These are phyloP conservation scores for Leucaena leucocephala DNA, from an alignment of 306 rosid genomes.

Conservation along the genomic window DNA sequence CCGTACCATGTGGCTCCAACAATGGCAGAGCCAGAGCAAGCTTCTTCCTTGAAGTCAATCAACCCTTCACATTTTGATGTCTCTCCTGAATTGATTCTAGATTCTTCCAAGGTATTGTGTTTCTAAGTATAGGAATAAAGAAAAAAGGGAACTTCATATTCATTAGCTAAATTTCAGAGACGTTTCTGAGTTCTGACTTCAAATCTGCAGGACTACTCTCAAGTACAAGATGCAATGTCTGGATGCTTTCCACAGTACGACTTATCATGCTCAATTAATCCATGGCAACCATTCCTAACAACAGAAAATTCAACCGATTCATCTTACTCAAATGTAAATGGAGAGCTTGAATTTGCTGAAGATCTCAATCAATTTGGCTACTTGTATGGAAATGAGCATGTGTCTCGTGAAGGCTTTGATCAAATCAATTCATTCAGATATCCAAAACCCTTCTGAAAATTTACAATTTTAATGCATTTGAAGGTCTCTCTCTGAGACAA, in stretches of 20 bases:
- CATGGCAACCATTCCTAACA: conserved; percentile 56
- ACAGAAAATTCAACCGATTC: conserved; percentile 59
- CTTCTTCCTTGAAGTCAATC: conserved; percentile 44
- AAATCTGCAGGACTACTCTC: conserved; percentile 67
- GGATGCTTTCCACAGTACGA: conserved; percentile 46
- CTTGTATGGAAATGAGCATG: conserved; percentile 51
- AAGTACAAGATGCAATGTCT: conserved; percentile 49
- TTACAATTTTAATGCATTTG: conserved; percentile 38
- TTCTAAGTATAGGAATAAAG: not conserved
- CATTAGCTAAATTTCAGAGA: not conserved
- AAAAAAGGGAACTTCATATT: conserved; percentile 19
- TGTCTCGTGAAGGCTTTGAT: conserved; percentile 57
- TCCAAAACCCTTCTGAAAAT: conserved; percentile 51
- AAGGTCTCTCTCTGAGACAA: conserved; percentile 51
- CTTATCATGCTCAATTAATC: conserved; percentile 42
- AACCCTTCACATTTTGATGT: conserved; percentile 57
- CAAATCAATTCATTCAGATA: conserved; percentile 48
- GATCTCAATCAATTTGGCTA: conserved; percentile 48
- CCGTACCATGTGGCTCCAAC: conserved; percentile 48
- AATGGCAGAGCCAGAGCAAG: conserved; percentile 46
- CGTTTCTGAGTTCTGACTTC: conserved; percentile 19
- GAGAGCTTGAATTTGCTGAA: conserved; percentile 49
- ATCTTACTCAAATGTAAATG: conserved; percentile 66
- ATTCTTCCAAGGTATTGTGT: conserved; percentile 73
- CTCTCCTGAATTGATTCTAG: conserved; percentile 77